Evolutionary conservation across 2,329 filamentous ascomycete species (phyloP).

Genomic region (Elsinoe necatrix): DNA sequence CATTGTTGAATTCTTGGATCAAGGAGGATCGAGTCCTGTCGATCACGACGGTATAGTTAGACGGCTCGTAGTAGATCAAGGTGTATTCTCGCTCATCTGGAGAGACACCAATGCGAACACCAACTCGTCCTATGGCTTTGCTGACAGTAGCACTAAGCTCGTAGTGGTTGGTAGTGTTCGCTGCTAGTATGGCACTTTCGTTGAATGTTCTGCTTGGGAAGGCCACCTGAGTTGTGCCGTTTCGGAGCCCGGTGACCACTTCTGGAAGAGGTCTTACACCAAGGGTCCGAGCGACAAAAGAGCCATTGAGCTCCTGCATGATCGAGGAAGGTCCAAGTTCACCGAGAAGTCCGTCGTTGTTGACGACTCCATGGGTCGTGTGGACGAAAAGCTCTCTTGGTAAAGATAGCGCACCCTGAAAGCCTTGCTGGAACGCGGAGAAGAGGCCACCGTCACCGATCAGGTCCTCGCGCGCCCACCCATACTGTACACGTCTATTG

Average conservation of each 20-base stretch:
- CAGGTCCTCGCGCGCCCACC: slow-evolving; percentile 40
- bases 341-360: slow-evolving; percentile 28
- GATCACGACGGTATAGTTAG: slow-evolving; percentile 40
- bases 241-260: slow-evolving; percentile 35
- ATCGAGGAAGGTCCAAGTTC: slow-evolving; percentile 31
- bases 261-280: slow-evolving; percentile 38
- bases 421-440: slow-evolving; percentile 35
- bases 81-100: slow-evolving; percentile 38
- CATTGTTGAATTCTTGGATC: slow-evolving; percentile 36
- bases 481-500: slow-evolving; percentile 41
- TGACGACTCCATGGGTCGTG: slow-evolving; percentile 33
- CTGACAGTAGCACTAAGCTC: slow-evolving; percentile 32
- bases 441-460: slow-evolving; percentile 31
- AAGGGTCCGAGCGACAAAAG: slow-evolving; percentile 38
- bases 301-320: slow-evolving; percentile 25
- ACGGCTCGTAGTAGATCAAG: slow-evolving; percentile 37
- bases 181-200: slow-evolving; percentile 23
- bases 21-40: slow-evolving; percentile 37
- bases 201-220: slow-evolving; percentile 23
- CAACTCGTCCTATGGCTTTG: slow-evolving; percentile 33
- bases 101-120: slow-evolving; percentile 37
- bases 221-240: slow-evolving; percentile 23
- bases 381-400: slow-evolving; percentile 41
- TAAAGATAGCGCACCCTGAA: slow-evolving; percentile 37
- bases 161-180: slow-evolving; percentile 12